These are phyloP conservation scores for Sclerotinia nivalis DNA, from an alignment of 2,329 filamentous ascomycete genomes.

Conservation along the genomic window DNA sequence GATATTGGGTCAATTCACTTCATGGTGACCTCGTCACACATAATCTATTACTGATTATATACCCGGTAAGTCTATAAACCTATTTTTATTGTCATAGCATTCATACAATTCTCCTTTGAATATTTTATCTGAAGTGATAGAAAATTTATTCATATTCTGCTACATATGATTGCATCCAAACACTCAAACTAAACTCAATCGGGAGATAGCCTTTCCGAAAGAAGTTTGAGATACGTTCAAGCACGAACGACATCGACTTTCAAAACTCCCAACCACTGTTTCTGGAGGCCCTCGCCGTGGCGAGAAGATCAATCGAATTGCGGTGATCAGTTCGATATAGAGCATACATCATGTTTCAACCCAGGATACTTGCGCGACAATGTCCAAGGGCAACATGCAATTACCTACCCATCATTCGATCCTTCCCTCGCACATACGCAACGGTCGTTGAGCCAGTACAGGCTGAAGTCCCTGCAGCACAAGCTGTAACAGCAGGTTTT, in stretches of 20 bases:
- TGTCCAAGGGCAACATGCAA: conserved; percentile 47
- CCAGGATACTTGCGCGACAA: conserved; percentile 57
- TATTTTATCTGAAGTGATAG: neutral
- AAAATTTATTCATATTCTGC: neutral
- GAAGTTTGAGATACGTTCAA: conserved; percentile 23
- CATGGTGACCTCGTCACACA: neutral
- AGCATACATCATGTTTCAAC: conserved; percentile 59
- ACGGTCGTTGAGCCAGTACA: conserved; percentile 46
- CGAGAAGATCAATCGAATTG: conserved; percentile 26
- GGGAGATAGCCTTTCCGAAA: conserved; percentile 11
- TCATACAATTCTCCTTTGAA: neutral
- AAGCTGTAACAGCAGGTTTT: conserved; percentile 45
- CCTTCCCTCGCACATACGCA: conserved; percentile 53
- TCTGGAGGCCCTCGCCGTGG: conserved; percentile 20
- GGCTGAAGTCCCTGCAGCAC: conserved; percentile 42
- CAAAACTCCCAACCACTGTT: conserved; percentile 13
- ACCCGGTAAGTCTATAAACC: neutral
- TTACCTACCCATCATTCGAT: conserved; percentile 49
- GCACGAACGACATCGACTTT: conserved; percentile 19
- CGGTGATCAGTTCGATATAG: conserved; percentile 15
- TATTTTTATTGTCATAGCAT: neutral
- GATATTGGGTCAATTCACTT: neutral
- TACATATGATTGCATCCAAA: conserved; percentile 3
- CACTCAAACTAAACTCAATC: conserved; percentile 18
- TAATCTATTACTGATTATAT: no score